Evolutionary conservation across 139 green algal genomes (phyloP), one percentile per base, ranked within the genome.

Genomic region (Gonium pectorale): DNA sequence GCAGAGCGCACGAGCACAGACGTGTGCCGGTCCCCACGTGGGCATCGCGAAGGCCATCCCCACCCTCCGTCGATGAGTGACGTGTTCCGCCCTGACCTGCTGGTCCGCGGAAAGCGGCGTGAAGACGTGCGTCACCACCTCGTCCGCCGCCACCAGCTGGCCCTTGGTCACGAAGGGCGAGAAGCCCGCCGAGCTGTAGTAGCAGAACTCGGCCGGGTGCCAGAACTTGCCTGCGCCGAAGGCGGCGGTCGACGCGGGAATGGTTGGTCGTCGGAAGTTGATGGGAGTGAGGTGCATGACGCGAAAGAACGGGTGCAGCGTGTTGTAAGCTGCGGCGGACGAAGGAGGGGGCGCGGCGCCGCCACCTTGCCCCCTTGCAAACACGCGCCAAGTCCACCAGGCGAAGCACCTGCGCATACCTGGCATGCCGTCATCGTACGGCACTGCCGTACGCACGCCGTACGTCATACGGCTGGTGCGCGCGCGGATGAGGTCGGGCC

Each of bases 401-500:
- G n/a, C n/a, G n/a, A n/a, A n/a, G n/a, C n/a, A n/a, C n/a, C n/a
- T n/a, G n/a, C n/a, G n/a, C 35, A 6, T 38, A 79, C 67, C 80
- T 49, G 80, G 67, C 80, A 86, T 79, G 52, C 80, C 82, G 11
- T 87, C 82, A 11, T 78, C 62, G 44, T 83, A 87, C 35, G 82
- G 82, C 62, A 71, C 71, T 0, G 67, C 71, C 29, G 71, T 79
- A 44, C 71, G 71, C n/a, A 87, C 59, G 37, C 82, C 82, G 70
- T 87, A 87, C 38, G 59, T 82, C 31, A 83, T 43, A 11, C 82
- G 56, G 59, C 56, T 78, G 1, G 68, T 27, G 41, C 82, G 56
- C 0, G 82, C 82, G 60, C 44, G 59, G 62, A 87, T 71, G 31
- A 87, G 82, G 44, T 83, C 82, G 1, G 82, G 82, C 3, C 44